Base-by-base conservation (phyloP, 768 basidiomycete species). In the Gautieria morchelliformis region DNA sequence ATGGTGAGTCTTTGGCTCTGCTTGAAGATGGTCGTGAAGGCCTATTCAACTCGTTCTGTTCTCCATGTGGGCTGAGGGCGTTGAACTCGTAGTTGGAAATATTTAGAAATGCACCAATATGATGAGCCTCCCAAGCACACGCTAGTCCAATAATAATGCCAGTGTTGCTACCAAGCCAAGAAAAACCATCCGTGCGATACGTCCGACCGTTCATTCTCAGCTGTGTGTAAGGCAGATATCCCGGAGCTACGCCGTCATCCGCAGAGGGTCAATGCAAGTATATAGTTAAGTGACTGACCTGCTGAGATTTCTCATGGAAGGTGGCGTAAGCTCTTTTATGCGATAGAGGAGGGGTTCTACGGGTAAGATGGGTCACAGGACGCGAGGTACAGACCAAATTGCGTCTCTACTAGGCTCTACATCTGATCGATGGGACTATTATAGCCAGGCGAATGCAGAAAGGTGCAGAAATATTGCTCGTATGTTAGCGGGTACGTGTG, bases 211-310 rank as follows among this genome's bases (percentile, higher is more conserved):
- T n/a, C 66, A 15, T 58, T 65, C 52, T 71, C 59, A 19, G 64
- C 55, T 20, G 59, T 78, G 71, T 1, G 62, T 49, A 0, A 60
- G 61, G 78, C 74, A 78, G 47, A 77, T 60, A 56, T 82, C 79
- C 42, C 80, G 73, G n/a, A 83, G 71, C 78, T 81, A 8, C 2
- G 64, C 58, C 20, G 46, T 63, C 50, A 9, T 68, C 27, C 48
- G 64, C 64, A 30, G 62, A 58, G 4, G 50, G 37, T 8, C 60
- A 62, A 12, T 12, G n/a, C 24, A n/a, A n/a, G n/a, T n/a, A n/a
- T 30, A n/a, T 32, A 19, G 7, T 4, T 5, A 47, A 44, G n/a
- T 17, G 19, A 67, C 58, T 53, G 59, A 66, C 24, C 66, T 63
- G 20, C 63, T 53, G 56, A 65, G 68, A 11, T 56, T 57, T 1